Evolutionary conservation across 805 yeast species (phyloP), one percentile per base, ranked within the genome.

Genomic region (Saccharomycopsis selenospora): DNA sequence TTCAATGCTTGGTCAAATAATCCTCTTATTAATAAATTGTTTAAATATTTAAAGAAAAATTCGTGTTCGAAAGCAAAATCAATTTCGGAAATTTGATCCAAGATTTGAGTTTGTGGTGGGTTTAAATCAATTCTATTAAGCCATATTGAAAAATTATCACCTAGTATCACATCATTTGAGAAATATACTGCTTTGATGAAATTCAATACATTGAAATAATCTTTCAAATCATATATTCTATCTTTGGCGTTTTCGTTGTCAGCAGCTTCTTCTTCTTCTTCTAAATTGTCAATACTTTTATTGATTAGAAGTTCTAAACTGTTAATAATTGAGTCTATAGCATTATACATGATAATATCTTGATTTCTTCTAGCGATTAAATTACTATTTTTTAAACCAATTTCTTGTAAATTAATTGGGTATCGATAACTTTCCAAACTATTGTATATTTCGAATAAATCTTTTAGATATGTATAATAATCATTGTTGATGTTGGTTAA

Each of bases 61-160:
- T 75, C 69, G 55, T 72, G 79, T 47, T 59, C 57, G 59, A 69
- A 76, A 6, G 79, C 80, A 42, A 60, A 65, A 1, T 70, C 74
- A 18, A 63, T 65, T 27, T 60, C 59, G 56, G 72, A 63, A 7
- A 74, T 73, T 40, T 62, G 68, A 46, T 77, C 73, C 3, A 75
- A 67, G 27, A 75, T 62, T 24, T 71, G 76, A 17, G 68, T 68
- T 50, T 73, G 77, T 1, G 90, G 90, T 55, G 45, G 45, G 25
- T 77, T 76, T 3, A 82, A 79, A 59, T 83, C 86, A 26, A 82
- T 79, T 48, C 77, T 70, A 58, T 85, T 85, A 23, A 82, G 68
- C 93, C 93, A 85, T 43, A 69, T 72, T 13, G 72, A 62, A 29
- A 80, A 62, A 36, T 70, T 59, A 43, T 68, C 67, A 26, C 80